Evolutionary conservation across 306 rosid genomes (phyloP).

Genomic region (Pueraria montana): DNA sequence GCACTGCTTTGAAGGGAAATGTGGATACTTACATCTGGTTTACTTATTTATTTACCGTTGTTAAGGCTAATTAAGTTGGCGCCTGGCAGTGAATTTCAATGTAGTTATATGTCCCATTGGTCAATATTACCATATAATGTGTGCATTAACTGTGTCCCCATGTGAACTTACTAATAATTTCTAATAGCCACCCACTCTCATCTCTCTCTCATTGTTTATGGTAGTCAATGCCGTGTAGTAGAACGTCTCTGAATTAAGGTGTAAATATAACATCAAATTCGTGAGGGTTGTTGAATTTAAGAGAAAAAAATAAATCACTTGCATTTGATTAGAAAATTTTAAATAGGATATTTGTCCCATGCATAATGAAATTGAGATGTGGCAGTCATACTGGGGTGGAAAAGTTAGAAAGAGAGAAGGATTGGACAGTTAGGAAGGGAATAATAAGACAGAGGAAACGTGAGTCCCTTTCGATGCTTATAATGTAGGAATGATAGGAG

Average conservation of each 20-base stretch:
- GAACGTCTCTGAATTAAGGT: conserved; percentile 41
- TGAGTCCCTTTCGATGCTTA: conserved; percentile 48
- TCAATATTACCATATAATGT: conserved; percentile 31
- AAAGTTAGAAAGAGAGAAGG: conserved; percentile 16
- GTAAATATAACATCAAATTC: conserved; percentile 40
- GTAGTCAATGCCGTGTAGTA: conserved; percentile 54
- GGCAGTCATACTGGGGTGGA: conserved; percentile 39
- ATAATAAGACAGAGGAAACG: conserved; percentile 35
- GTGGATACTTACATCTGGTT: neutral
- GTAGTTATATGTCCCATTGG: neutral
- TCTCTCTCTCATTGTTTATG: conserved; percentile 6
- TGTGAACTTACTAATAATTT: conserved; percentile 45
- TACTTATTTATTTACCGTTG: neutral
- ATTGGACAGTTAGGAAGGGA: conserved; percentile 39
- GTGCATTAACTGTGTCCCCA: conserved; percentile 44
- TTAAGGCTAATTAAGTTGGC: conserved; percentile 3
- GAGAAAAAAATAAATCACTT: conserved; percentile 21
- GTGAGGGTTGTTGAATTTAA: conserved; percentile 27
- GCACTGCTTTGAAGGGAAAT: conserved; percentile 28
- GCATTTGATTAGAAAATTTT: neutral
- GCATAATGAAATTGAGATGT: conserved; percentile 23
- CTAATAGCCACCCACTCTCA: conserved; percentile 1
- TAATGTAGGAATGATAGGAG: conserved; percentile 48
- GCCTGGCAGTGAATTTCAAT: conserved; percentile 12
- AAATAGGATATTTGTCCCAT: conserved; percentile 4